Evolutionary conservation across 169 alveolate genomes (phyloP), one percentile per base, ranked within the genome.

Genomic region (Fabrea salina): DNA sequence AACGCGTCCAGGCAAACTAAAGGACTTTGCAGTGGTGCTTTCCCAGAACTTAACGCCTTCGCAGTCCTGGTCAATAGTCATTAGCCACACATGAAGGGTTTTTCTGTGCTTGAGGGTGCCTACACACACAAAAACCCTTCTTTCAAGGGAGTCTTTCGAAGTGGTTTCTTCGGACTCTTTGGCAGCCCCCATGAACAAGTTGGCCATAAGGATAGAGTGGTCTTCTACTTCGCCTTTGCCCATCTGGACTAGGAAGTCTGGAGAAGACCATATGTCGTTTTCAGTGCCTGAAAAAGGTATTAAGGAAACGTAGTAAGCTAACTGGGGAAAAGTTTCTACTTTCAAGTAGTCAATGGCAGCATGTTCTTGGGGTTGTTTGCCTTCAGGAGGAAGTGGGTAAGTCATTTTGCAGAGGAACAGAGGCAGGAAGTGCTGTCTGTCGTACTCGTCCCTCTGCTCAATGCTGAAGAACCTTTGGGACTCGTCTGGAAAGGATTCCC

Each of bases 41-140:
- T 79, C 85, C 82, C 85, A 79, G 78, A 41, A 79, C 27, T 11
- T 51, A 22, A 79, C 77, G 0, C 82, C 59, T 57, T 39, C 33
- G 72, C 27, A 54, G 5, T 74, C 71, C 22, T 32, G 19, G 40
- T 79, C 53, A 3, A 79, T 32, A 0, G 85, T 79, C 80, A 79
- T 68, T 25, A 68, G 72, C 75, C 85, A 79, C 27, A 44, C 82
- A 58, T 79, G 85, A 19, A n/a, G 68, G 0, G 59, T 39, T 56
- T 68, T 40, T 22, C 82, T 3, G 37, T 66, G 51, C 25, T 75
- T 50, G 19, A 79, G 43, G 35, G 83, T 30, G 22, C 85, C 85
- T 8, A 79, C 33, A 44, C 85, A 79, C 0, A 79, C 83, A 79
- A 79, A 79, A 39, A 54, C 47, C 40, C 81, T 50, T 22, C 58